These are phyloP conservation scores for Microsporum canis DNA, from an alignment of 2,329 filamentous ascomycete genomes.

Conservation along the genomic window DNA sequence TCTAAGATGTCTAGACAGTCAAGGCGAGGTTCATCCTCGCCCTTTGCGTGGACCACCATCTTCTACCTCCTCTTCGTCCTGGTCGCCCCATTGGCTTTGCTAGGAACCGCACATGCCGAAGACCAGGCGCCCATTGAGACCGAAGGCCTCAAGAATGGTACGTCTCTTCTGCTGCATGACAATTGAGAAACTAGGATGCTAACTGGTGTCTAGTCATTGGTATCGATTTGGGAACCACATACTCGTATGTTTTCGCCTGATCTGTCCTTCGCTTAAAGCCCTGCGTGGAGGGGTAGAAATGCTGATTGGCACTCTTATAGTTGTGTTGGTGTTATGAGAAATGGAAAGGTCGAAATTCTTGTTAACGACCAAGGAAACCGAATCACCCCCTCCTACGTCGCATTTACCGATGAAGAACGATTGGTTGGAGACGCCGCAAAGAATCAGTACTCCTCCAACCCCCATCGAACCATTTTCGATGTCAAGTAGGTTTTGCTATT, in stretches of 20 bases:
- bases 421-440: constrained; percentile 95
- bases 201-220: constrained; percentile 55
- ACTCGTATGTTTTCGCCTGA: constrained; percentile 36
- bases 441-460: constrained; percentile 82
- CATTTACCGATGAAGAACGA: constrained; percentile 93
- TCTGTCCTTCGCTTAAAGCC: background rate
- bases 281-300: background rate
- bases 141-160: constrained; percentile 66
- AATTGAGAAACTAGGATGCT: background rate
- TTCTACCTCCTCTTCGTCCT: constrained; percentile 88
- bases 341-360: constrained; percentile 89
- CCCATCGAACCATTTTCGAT: constrained; percentile 63
- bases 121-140: constrained; percentile 54
- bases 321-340: constrained; percentile 92
- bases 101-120: constrained; percentile 61
- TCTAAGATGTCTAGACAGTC: constrained; percentile 49
- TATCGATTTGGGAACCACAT: constrained; percentile 90
- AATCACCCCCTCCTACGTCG: constrained; percentile 90
- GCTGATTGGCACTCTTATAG: constrained; percentile 39
- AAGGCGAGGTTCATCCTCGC: constrained; percentile 50
- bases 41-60: constrained; percentile 74
- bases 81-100: constrained; percentile 69
- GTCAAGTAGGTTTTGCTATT: constrained; percentile 55
- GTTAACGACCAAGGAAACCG: constrained; percentile 96
- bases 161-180: constrained; percentile 12